Base-by-base conservation (phyloP, 768 basidiomycete genomes). In the Hortiboletus campestris region DNA sequence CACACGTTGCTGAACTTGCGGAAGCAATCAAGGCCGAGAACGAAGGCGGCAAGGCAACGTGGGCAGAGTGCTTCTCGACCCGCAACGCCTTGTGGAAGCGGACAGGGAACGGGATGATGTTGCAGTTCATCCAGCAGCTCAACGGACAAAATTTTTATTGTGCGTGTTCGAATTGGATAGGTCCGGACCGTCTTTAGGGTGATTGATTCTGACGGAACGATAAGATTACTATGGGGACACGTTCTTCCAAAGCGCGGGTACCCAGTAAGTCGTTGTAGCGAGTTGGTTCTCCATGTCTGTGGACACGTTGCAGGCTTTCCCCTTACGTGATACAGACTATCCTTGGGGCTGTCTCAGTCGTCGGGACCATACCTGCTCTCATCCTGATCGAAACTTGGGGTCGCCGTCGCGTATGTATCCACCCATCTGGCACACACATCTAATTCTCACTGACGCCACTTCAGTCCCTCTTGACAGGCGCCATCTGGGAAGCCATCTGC, bases 291-390 rank as follows among this genome's bases (percentile, higher is more conserved):
- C 11, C 17, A 22, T 28, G 5, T 32, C 1, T 40, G 31, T 44
- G 48, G 35, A 39, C 45, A 49, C 20, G 41, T 41, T 39, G 2
- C 41, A 83, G 80, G 22, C 71, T 91, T 50, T 78, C 76, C 8
- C 82, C 88, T 0, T 91, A 88, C 70, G 79, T 83, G 32, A 87
- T 89, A 63, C 88, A 90, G 63, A 77, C 80, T 7, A 84, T 89
- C 54, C 77, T 89, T 17, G 88, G 88, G 25, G 86, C 76, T 4
- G 86, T 90, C 19, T 88, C 88, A 0, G 83, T 91, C 13, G 79
- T 75, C 16, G 86, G 84, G n/a, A 89, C 88, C 6, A 51, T 89
- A 35, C 89, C 89, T 17, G 85, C 88, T 6, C 72, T 91, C 59
- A 71, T 50, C 35, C 74, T 88, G 50, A 89, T 92, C 49, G 89